Conservation (phyloP, 2,329 filamentous ascomycete species). For the Scedosporium boydii region DNA sequence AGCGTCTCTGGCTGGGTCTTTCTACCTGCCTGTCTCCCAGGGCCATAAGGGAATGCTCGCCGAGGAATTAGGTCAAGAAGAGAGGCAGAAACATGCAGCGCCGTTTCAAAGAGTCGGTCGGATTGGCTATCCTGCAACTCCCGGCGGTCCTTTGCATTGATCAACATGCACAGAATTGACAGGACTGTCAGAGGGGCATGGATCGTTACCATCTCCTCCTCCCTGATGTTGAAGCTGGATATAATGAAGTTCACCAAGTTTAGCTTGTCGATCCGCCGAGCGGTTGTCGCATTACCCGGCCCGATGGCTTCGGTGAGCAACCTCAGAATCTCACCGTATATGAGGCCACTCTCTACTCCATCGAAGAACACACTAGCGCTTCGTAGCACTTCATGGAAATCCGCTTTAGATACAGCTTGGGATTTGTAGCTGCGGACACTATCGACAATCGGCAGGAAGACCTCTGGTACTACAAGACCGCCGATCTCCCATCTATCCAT, state of each 20-base stretch:
- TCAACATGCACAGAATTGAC: conserved; percentile 51
- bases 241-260: conserved; percentile 74
- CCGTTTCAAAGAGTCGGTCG: conserved; percentile 20
- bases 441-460: conserved; percentile 79
- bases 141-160: conserved; percentile 35
- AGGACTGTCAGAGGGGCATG: conserved; percentile 73
- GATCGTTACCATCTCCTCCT: conserved; percentile 88
- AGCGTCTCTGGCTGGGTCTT: conserved; percentile 5
- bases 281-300: conserved; percentile 29
- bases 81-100: conserved; percentile 41
- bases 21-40: conserved; percentile 12
- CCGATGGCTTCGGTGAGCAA: conserved; percentile 54
- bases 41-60: conserved; percentile 42
- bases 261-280: conserved; percentile 52
- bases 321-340: conserved; percentile 73
- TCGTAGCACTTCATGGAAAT: conserved; percentile 78
- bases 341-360: conserved; percentile 86
- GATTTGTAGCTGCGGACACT: conserved; percentile 69
- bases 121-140: conserved; percentile 19
- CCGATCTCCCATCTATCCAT: conserved; percentile 99
- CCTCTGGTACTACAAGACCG: conserved; percentile 73
- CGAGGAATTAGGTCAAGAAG: conserved; percentile 57
- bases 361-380: conserved; percentile 97
- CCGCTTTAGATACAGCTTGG: conserved; percentile 51
- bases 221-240: conserved; percentile 79